Evolutionary conservation across 108 stramenopile genomes (phyloP), one percentile per base, ranked within the genome.

Genomic region (Pseudonitzschia delicatissima): DNA sequence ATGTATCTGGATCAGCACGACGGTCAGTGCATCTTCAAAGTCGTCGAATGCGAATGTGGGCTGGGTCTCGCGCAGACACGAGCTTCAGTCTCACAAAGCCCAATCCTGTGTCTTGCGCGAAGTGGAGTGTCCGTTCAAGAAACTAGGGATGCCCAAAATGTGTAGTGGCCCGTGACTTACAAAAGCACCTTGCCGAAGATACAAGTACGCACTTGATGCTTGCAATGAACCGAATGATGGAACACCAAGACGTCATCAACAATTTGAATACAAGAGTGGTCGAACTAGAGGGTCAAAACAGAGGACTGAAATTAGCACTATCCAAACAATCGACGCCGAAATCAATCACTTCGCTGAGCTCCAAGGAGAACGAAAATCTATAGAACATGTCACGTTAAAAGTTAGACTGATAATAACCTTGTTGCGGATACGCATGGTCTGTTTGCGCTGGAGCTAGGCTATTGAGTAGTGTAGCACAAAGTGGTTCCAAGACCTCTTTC

Each of bases 51-150:
- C 40, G 72, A 71, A 21, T 87, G 85, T 49, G 85, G 80, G 12
- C 67, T 60, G 18, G 40, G 53, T 18, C 53, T 82, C 18, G 52
- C 78, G n/a, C 18, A 62, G 71, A 4, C 55, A 72, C 57, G 45
- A 80, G 39, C 63, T 67, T 35, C 29, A 40, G 4, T 36, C 20
- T 11, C 85, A 87, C 28, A 37, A 68, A 23, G 29, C 50, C n/a
- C 61, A 74, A 36, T 71, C 58, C 2, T 87, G 85, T 58, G 57
- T 2, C 39, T 37, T 83, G 11, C 80, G 85, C 17, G 51, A 67
- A 40, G 78, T 78, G 33, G 68, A 69, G 9, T 87, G 85, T 64
- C 85, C 85, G 13, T 77, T 83, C 42, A 31, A 67, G 18, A 36
- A 42, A 2, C 34, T 87, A 2, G 85, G n/a, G 85, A 0, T 87